phyloP scores from a whole-genome alignment of 768 basidiomycete genomes.

The Psilocybe azurescens region DNA sequence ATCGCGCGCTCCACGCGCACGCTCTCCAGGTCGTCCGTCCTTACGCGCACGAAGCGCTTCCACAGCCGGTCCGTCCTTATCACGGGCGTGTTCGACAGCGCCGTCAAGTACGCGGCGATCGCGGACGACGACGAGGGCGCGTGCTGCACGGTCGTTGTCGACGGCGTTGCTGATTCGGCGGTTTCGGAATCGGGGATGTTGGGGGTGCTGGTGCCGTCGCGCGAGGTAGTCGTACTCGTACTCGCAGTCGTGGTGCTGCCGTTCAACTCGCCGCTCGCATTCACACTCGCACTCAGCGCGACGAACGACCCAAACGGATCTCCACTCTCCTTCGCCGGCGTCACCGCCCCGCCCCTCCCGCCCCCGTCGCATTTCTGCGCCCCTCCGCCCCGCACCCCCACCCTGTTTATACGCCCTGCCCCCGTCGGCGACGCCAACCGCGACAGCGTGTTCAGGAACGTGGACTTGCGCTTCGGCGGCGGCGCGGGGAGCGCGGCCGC shows the following conservation, averaged over 20 bases:
- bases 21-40: slow-evolving; percentile 89
- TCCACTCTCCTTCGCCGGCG: slow-evolving; percentile 58
- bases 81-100: slow-evolving; percentile 68
- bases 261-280: too few species aligned
- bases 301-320: slow-evolving; percentile 65
- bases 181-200: too few species aligned
- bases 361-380: slow-evolving; percentile 35
- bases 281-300: slow-evolving; percentile 8
- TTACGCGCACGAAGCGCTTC: slow-evolving; percentile 86
- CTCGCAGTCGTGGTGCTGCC: too few species aligned
- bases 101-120: slow-evolving; percentile 82
- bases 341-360: slow-evolving; percentile 44
- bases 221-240: too few species aligned
- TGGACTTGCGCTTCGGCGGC: slow-evolving; percentile 80
- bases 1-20: slow-evolving; percentile 86
- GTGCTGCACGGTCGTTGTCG: neutral
- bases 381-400: slow-evolving; percentile 30
- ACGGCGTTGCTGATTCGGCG: too few species aligned
- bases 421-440: slow-evolving; percentile 78
- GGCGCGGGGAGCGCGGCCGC: slow-evolving; percentile 54
- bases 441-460: slow-evolving; percentile 85
- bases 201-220: too few species aligned
- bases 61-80: slow-evolving; percentile 73
- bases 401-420: slow-evolving; percentile 43
- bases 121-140: slow-evolving; percentile 48